Base-by-base conservation (phyloP, 2,329 filamentous ascomycete species). In the Neofusicoccum cordaticola region DNA sequence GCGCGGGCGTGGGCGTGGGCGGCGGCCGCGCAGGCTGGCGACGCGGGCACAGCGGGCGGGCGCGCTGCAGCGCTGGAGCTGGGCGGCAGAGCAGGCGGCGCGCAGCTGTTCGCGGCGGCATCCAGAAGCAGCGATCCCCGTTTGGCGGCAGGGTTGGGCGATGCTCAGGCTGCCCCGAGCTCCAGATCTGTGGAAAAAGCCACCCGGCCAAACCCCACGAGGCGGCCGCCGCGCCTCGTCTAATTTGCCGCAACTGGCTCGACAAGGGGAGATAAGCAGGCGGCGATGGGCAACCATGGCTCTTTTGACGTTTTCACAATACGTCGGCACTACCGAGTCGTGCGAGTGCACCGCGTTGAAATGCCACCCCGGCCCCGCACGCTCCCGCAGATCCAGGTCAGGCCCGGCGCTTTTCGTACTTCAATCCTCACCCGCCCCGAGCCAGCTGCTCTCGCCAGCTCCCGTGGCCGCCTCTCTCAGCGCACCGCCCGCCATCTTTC, bases 141-240 rank as follows among this genome's bases (percentile, higher is more conserved):
- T 17, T 12, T 12, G 13, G 48, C 47, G 17, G 47, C 47, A 15
- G 35, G 50, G 22, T 31, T 58, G 53, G 53, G 34, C 53, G 39
- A 35, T 42, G n/a, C 39, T 44, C 39, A 41, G 37, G 37, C 57
- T 51, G 58, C 45, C 34, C 41, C 58, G 31, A 41, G 57, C 57
- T 48, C 57, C 57, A 62, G 58, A 50, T 51, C 47, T 62, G 19
- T 62, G 58, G 58, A 37, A 13, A 13, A 50, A 62, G 58, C 62
- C 51, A 63, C 48, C 48, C 48, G 50, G 39, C 34, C 51, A 35
- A 64, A 64, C 62, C 62, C 62, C 62, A 64, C 62, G 62, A 64
- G 51, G 62, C 61, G 61, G 39, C 62, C 19, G 62, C 62, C 50
- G 48, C 39, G 50, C 42, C 62, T 64, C 62, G 62, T 64, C 52